Conservation (phyloP, 139 green algal genomes). For the Mesostigma viride region DNA sequence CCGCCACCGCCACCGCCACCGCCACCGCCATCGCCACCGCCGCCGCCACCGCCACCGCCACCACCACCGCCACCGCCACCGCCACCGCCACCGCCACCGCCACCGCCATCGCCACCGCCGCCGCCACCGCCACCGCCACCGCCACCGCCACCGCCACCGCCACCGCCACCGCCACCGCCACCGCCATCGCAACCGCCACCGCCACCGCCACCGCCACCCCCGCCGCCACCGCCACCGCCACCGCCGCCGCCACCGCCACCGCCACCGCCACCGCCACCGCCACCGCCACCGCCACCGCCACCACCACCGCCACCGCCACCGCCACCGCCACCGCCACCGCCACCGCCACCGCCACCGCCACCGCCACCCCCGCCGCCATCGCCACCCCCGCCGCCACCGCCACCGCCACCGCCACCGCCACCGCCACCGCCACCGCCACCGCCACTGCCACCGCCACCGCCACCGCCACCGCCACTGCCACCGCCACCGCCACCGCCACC, state of each 20-base stretch:
- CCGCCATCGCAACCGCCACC: no score
- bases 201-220: no score
- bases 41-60: background rate
- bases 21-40: background rate
- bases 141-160: background rate
- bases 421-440: background rate
- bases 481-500: background rate
- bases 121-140: background rate
- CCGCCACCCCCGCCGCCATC: no score
- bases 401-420: background rate
- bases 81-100: background rate
- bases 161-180: background rate
- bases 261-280: background rate
- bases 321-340: background rate
- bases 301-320: background rate
- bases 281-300: background rate
- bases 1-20: background rate
- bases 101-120: background rate
- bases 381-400: no score
- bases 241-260: background rate
- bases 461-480: background rate
- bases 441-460: background rate
- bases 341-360: background rate
- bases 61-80: background rate
- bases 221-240: background rate